Conservation (phyloP, 768 basidiomycete species). For the Russula sp. region DNA sequence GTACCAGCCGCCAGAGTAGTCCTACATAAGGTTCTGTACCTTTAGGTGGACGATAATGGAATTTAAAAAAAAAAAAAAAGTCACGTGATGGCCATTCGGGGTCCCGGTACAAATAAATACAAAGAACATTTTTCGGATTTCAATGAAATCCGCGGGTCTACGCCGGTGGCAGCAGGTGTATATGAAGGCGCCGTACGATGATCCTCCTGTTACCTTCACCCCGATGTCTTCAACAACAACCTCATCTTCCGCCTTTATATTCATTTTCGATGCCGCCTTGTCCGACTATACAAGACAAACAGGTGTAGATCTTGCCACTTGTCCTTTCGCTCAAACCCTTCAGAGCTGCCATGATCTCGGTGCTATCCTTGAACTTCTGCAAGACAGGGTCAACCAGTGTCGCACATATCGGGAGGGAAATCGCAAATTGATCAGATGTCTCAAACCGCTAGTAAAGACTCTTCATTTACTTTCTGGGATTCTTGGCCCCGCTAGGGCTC, state of each 20-base stretch:
- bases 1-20: too few species aligned
- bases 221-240: neutral
- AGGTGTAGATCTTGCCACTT: neutral
- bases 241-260: neutral
- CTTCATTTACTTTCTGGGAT: neutral
- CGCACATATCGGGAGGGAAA: neutral
- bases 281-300: neutral
- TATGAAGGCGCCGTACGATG: too few species aligned
- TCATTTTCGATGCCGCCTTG: neutral
- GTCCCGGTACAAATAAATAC: too few species aligned
- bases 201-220: too few species aligned
- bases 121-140: too few species aligned
- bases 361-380: neutral
- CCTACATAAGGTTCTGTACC: too few species aligned
- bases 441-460: neutral
- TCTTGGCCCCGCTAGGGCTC: neutral
- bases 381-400: neutral
- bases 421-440: neutral
- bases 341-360: neutral
- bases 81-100: too few species aligned
- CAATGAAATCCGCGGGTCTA: too few species aligned
- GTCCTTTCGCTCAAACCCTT: too few species aligned
- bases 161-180: too few species aligned
- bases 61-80: too few species aligned
- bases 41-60: too few species aligned